A percentile compares a stretch with the other conserved stretches of the same genome.
Conservation (phyloP, 164 flowering plant genomes). For the Magnolia officinalis region DNA sequence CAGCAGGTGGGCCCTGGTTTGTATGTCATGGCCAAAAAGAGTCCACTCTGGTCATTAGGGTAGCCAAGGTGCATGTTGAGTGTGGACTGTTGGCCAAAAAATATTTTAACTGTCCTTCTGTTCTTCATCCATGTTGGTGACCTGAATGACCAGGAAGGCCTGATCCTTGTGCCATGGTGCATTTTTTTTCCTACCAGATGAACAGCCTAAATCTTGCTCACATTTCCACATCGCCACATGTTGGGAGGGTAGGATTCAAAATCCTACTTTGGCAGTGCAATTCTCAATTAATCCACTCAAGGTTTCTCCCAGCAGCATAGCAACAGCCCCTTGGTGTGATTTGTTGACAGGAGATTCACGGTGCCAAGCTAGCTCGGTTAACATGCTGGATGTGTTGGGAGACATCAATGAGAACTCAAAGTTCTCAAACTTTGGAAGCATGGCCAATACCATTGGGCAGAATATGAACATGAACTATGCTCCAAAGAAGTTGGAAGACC, state of each 20-base stretch:
- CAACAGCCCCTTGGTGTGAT: slow-evolving; percentile 25
- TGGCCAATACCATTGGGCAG: slow-evolving; percentile 7
- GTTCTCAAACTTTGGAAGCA: slow-evolving; percentile 15
- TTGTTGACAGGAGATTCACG: slow-evolving; percentile 25
- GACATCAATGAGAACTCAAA: slow-evolving; percentile 15
- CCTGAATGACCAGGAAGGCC: too few relatives aligned
- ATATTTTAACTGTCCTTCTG: too few relatives aligned
- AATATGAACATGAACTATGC: slow-evolving; percentile 17
- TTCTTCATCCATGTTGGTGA: too few relatives aligned
- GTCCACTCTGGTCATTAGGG: not conserved
- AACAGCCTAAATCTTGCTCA: not conserved
- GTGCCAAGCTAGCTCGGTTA: slow-evolving; percentile 25
- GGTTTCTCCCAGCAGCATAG: slow-evolving; percentile 24
- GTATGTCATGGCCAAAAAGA: not conserved
- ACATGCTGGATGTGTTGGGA: slow-evolving; percentile 16
- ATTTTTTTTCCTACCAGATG: not conserved
- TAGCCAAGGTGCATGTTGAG: too few relatives aligned
- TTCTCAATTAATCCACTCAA: slow-evolving; percentile 12
- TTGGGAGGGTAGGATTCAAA: not conserved
- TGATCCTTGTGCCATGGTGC: too few relatives aligned
- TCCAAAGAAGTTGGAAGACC: slow-evolving; percentile 31
- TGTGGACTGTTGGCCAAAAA: too few relatives aligned
- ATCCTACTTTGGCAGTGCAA: not conserved
- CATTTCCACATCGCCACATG: not conserved
- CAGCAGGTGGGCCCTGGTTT: not conserved